A percentile compares a stretch with the other conserved stretches of the same genome.
phyloP scores from a whole-genome alignment of 768 basidiomycete genomes.

The Hypsizygus marmoreus region DNA sequence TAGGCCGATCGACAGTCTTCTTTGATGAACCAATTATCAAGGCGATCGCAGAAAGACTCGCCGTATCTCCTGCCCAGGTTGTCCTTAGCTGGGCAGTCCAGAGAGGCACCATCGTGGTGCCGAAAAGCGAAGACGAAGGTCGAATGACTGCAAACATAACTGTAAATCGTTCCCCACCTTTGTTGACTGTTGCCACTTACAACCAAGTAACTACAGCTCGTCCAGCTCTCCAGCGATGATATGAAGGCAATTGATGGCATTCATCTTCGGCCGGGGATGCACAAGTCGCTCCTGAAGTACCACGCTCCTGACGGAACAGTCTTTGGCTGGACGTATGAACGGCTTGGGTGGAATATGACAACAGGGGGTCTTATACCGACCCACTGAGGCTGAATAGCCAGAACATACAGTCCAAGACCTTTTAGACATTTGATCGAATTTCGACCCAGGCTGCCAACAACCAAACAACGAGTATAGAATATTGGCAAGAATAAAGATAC shows the following conservation, averaged over 20 bases:
- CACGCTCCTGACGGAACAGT: constrained; percentile 29
- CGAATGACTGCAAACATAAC: constrained; percentile 52
- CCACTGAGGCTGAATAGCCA: too few relatives aligned
- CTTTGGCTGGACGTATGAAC: constrained; percentile 47
- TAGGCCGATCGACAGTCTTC: constrained; percentile 26
- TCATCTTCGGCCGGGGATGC: constrained; percentile 42
- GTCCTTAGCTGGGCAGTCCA: constrained; percentile 67
- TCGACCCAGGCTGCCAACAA: too few relatives aligned
- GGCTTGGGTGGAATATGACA: constrained; percentile 43
- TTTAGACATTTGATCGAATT: too few relatives aligned
- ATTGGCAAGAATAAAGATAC: too few relatives aligned
- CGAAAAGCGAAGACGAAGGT: constrained; percentile 54
- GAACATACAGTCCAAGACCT: too few relatives aligned
- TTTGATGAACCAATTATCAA: constrained; percentile 34
- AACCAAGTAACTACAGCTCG: constrained; percentile 27
- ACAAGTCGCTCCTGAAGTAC: constrained; percentile 33
- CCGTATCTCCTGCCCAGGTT: constrained; percentile 48
- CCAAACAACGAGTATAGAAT: too few relatives aligned
- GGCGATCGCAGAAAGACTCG: constrained; percentile 34
- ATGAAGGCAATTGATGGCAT: constrained; percentile 41
- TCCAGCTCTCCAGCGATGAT: constrained; percentile 36
- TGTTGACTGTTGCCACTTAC: constrained; percentile 7
- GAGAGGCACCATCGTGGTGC: constrained; percentile 60
- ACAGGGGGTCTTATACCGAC: constrained; percentile 31
- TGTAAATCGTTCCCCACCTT: constrained; percentile 18